These are phyloP conservation scores for Pelargonium australe DNA, from an alignment of 441 rosid species.

Conservation along the genomic window DNA sequence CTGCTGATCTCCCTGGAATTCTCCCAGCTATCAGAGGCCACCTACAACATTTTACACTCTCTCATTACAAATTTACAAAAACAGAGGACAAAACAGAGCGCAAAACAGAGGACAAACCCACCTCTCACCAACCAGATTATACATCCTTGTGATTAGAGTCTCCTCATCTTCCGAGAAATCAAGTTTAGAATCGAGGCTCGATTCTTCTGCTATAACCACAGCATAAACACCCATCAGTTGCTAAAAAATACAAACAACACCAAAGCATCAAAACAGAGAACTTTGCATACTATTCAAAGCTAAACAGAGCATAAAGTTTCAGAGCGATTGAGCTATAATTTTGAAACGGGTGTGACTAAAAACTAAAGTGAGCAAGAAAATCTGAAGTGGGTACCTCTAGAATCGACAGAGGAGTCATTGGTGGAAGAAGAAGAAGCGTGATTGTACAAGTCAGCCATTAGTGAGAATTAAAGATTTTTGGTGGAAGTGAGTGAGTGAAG, in stretches of 20 bases:
- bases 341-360: not conserved
- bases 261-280: not conserved
- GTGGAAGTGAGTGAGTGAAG: constrained; percentile 7
- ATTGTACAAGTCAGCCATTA: constrained; percentile 40
- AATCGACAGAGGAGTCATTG: constrained; percentile 32
- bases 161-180: constrained; percentile 60
- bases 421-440: constrained; percentile 10
- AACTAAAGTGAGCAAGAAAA: not conserved
- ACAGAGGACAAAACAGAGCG: no score
- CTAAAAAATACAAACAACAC: not conserved
- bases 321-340: not conserved
- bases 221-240: not conserved
- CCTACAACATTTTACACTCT: constrained; percentile 15
- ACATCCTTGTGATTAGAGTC: constrained; percentile 47
- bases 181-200: constrained; percentile 33
- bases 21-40: constrained; percentile 54
- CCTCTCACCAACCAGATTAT: constrained; percentile 53
- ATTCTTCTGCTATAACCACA: constrained; percentile 31
- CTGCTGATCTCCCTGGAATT: constrained; percentile 50
- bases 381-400: constrained; percentile 31
- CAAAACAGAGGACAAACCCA: constrained; percentile 15
- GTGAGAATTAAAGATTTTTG: not conserved
- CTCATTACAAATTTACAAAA: not conserved
- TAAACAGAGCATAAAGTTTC: not conserved
- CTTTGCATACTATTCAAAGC: no score